phyloP scores from a whole-genome alignment of 2,329 filamentous ascomycete genomes.

The Aspergillus melleus region DNA sequence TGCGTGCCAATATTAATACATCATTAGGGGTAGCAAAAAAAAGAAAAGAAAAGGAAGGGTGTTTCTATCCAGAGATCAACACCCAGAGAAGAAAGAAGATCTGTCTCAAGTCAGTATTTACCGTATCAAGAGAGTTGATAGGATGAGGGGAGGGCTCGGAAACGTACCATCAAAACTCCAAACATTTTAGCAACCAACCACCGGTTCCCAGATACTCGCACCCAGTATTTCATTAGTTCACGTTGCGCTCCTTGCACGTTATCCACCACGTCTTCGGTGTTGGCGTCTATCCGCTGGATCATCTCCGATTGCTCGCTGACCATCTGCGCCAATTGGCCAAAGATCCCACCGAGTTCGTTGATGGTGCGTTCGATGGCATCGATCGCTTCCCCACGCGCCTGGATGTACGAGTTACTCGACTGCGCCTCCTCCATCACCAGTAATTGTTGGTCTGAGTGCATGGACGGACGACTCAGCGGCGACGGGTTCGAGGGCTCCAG shows the following conservation, averaged over 20 bases:
- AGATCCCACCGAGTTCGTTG: constrained; percentile 84
- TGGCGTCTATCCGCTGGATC: constrained; percentile 95
- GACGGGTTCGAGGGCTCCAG: constrained; percentile 67
- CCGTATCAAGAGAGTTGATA: background rate
- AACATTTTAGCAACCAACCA: constrained; percentile 87
- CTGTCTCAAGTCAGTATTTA: constrained; percentile 22
- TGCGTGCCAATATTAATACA: constrained; percentile 34
- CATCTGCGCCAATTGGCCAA: constrained; percentile 93
- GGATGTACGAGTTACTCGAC: constrained; percentile 82
- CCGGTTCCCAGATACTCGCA: constrained; percentile 85
- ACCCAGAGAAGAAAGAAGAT: constrained; percentile 84
- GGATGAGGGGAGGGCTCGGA: background rate
- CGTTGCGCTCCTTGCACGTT: constrained; percentile 97
- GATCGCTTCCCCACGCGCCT: constrained; percentile 91
- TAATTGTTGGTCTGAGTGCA: constrained; percentile 79
- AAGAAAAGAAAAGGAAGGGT: constrained; percentile 10
- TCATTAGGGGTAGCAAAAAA: constrained; percentile 12
- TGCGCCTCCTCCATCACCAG: constrained; percentile 93
- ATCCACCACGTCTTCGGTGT: constrained; percentile 96
- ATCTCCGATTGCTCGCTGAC: constrained; percentile 96
- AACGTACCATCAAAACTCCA: constrained; percentile 73
- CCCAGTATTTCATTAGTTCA: constrained; percentile 97
- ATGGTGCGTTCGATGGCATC: constrained; percentile 97
- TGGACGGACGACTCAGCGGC: constrained; percentile 47
- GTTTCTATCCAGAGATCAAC: constrained; percentile 52